A percentile compares a stretch with the other conserved stretches of the same genome.
Evolutionary conservation across 75 land plant genomes (phyloP).

Genomic region (Pinus albicaulis): DNA sequence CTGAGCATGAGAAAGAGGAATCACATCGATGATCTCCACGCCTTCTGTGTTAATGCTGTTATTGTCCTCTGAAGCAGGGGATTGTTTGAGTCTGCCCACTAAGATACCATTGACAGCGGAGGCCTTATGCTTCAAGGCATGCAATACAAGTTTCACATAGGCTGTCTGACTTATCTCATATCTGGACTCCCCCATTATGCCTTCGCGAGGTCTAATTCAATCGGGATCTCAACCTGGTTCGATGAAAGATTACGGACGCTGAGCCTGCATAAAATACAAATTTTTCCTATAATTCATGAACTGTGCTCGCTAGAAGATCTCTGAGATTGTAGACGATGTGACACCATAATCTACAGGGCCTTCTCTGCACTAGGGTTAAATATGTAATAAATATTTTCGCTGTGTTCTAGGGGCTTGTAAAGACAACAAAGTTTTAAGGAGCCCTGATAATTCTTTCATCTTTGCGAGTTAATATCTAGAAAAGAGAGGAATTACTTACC

Average conservation of each 20-base stretch:
- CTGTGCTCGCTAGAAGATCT: too few relatives aligned
- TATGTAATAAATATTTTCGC: too few relatives aligned
- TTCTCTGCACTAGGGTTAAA: too few relatives aligned
- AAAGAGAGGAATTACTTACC: too few relatives aligned
- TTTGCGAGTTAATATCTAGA: too few relatives aligned
- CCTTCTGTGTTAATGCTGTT: constrained; percentile 18
- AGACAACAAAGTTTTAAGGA: too few relatives aligned
- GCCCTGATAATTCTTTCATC: too few relatives aligned
- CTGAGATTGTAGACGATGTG: too few relatives aligned
- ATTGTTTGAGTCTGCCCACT: constrained; percentile 50
- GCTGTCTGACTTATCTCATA: constrained; percentile 76
- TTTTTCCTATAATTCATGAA: too few relatives aligned
- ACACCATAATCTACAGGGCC: too few relatives aligned
- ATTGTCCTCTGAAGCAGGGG: background rate
- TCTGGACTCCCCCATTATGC: constrained; percentile 15
- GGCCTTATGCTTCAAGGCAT: constrained; percentile 82
- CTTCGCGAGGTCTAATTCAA: background rate
- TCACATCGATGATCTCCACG: constrained; percentile 67
- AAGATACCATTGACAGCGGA: constrained; percentile 90
- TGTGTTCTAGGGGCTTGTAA: too few relatives aligned
- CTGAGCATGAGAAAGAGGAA: constrained; percentile 87
- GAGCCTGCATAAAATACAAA: too few relatives aligned
- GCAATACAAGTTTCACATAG: constrained; percentile 91
- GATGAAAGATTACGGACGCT: background rate
- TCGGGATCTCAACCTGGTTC: background rate